Evolutionary conservation across 495 filamentous ascomycete species (phyloP), one percentile per base, ranked within the genome.

Genomic region (Penicillium egyptiacum): DNA sequence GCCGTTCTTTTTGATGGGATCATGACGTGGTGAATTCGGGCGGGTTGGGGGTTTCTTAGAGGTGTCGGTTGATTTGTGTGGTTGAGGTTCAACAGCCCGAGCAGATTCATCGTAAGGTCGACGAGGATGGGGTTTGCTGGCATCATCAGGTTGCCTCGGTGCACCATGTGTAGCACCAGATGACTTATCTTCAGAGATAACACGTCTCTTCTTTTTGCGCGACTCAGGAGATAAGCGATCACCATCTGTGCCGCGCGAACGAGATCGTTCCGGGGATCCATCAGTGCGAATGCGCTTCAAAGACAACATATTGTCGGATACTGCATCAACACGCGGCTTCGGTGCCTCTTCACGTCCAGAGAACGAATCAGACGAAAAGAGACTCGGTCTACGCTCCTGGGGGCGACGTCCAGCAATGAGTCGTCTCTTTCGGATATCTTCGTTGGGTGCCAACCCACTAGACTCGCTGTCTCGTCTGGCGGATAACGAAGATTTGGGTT

Each of bases 261-360:
- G 79, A 49, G 77, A 81, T 55, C 83, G 76, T 45, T 88, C 85
- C 3, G 88, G 88, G 4, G 86, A 89, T 14, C 77, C 79, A 62
- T 88, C 90, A 50, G 77, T 75, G 39, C 88, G 82, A 59, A 83
- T 80, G 42, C 88, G 81, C 63, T 91, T 92, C 46, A 83, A 53
- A 10, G 68, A 67, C 16, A 66, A 55, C 5, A 58, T 48, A 16
- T 62, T 48, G 35, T 75, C 72, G 73, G 56, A 33, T 30, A 55
- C 51, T 22, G 57, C 55, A 45, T 70, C 69, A 55, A 58, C 73
- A 77, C 59, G 81, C 58, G 50, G 43, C 51, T 67, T 75, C 23
- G 61, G 44, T 22, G 52, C 58, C 54, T 78, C 77, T 44, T 75
- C 73, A 0, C 71, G 71, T 5, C 73, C 67, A 20, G 78, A 76